Percentiles rank a stretch among this genome's conserved stretches.
These are phyloP conservation scores for Eucalyptus fibrosa DNA, from an alignment of 345 rosid genomes.

Conservation along the genomic window DNA sequence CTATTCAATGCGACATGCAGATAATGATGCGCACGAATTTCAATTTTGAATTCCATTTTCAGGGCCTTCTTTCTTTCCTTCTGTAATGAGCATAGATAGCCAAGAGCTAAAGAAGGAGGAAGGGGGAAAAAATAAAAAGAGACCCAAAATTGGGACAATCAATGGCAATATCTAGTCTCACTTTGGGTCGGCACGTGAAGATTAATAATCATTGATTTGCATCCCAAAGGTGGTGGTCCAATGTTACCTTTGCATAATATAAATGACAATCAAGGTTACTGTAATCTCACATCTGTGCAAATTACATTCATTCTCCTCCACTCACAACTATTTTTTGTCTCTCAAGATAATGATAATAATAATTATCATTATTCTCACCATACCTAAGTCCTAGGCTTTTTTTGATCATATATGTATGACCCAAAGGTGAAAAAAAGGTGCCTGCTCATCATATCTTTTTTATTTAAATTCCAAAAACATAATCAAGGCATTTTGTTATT, in stretches of 20 bases:
- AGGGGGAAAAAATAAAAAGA: neutral
- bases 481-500: neutral
- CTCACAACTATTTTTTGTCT: neutral
- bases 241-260: neutral
- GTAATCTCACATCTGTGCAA: neutral
- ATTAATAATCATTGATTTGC: neutral
- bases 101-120: neutral
- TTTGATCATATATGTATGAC: neutral
- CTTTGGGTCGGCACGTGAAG: neutral
- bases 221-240: neutral
- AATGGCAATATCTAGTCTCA: neutral
- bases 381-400: neutral
- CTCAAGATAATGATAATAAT: neutral
- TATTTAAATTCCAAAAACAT: neutral
- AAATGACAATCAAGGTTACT: neutral
- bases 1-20: too few species aligned
- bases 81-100: neutral
- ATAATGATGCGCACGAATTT: too few species aligned
- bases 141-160: neutral
- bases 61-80: too few species aligned
- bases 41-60: too few species aligned
- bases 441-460: neutral
- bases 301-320: neutral
- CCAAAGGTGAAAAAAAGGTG: neutral
- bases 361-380: neutral